Evolutionary conservation across 2,329 filamentous ascomycete genomes (phyloP), one percentile per base, ranked within the genome.

Genomic region (Biscogniauxia mediterranea): DNA sequence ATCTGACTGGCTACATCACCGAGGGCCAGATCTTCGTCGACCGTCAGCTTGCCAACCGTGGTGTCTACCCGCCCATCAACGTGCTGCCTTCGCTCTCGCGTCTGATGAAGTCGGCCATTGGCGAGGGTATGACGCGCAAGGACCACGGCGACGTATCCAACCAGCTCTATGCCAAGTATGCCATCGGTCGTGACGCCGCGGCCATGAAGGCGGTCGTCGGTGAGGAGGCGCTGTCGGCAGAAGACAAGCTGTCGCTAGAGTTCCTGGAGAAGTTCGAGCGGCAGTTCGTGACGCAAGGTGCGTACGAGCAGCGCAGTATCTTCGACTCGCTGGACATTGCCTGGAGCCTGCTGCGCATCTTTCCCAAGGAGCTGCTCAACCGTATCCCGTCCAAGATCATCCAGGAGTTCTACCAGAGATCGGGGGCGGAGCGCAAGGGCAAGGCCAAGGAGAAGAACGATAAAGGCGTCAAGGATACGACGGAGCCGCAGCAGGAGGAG

Each of bases 61-160:
- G 93, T 80, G 89, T 99, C 80, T 97, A 97, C 83, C 95, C 95
- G 57, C 95, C 95, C 20, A 99, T 99, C 83, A 99, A 99, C 82
- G 95, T 99, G 66, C 83, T 99, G 64, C 95, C 95, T 23, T 99
- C 95, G 54, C 89, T 99, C 49, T 99, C 95, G 23, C 95, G 95
- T 87, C 90, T 99, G 75, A 99, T 99, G 95, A 99, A 99, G 81
- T 99, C 95, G 73, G 95, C 95, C 77, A 99, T 99, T 74, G 95
- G 95, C 71, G 93, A 98, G 81, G 92, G 92, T 67, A 94, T 93
- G 85, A 99, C 95, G 25, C 91, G 95, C 72, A 93, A 92, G 79
- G 96, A 99, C 74, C 95, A 99, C 79, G 92, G 92, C 70, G 95
- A 99, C 80, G 95, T 99, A 56, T 99, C 95, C 69, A 99, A 99